Evolutionary conservation across 192 early-diverging fungal species (phyloP), one percentile per base, ranked within the genome.

Genomic region (Entomortierella lignicola): DNA sequence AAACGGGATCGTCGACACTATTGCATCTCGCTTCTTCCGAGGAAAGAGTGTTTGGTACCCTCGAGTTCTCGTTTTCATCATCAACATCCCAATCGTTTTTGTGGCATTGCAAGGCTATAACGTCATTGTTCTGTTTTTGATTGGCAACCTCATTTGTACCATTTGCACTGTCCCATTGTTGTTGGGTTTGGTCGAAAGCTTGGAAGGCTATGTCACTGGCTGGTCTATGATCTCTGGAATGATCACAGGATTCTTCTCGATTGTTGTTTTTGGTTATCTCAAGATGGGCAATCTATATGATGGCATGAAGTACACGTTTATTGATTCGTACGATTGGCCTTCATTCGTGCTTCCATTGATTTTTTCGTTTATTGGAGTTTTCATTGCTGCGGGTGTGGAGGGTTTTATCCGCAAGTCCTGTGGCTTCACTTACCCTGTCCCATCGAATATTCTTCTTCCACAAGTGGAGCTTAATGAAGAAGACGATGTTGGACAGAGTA

Each of bases 1-100:
- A 72, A 87, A 86, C n/a, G 91, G 86, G 26, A 82, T 92, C 80
- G 87, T 88, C 57, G 85, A 87, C 18, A 91, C 91, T 29, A 57
- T 92, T 20, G 86, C 86, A 27, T 90, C 91, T 27, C 71, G 70
- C 17, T 82, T 82, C 63, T 82, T 82, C 56, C 80, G 80, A 47
- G 70, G 67, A 69, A 72, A 73, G 62, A 65, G 47, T 21, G 80
- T 82, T 18, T 82, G 80, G 80, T 70, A 73, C 34, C 66, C 72
- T 30, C 80, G 80, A 52, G 48, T 57, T 54, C 66, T 82, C 10
- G 80, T 82, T 47, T 82, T 82, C 50, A 4, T 75, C 29, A 82
- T 82, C 61, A 82, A 82, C 52, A 60, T 82, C 56, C 80, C 80
- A 2, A 62, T 75, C 39, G 80, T 91, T n/a, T 63, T 89, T 53